Evolutionary conservation across 2,329 filamentous ascomycete species (phyloP).

Genomic region (Aulographum hederae): DNA sequence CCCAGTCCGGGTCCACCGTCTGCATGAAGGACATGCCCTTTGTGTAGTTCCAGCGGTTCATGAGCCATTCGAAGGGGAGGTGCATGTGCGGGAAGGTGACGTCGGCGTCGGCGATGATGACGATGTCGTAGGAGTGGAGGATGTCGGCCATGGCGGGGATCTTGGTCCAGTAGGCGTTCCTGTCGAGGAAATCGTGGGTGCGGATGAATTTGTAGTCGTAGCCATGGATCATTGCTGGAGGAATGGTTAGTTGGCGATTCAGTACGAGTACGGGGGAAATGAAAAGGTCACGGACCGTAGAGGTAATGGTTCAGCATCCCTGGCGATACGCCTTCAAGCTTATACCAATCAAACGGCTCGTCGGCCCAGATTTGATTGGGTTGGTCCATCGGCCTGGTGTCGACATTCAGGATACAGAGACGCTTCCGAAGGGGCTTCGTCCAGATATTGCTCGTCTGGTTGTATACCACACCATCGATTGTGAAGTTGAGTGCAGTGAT

Average conservation of each 20-base stretch:
- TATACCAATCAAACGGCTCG: conserved; percentile 5
- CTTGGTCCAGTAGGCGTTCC: conserved; percentile 25
- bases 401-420: conserved; percentile 15
- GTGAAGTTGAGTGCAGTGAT: background rate
- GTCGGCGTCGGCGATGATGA: conserved; percentile 28
- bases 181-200: conserved; percentile 15
- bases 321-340: conserved; percentile 17
- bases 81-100: conserved; percentile 22
- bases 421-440: conserved; percentile 9
- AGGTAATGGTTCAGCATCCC: conserved; percentile 21
- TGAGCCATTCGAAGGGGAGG: conserved; percentile 29
- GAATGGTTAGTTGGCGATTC: background rate
- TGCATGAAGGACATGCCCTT: conserved; percentile 13
- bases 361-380: conserved; percentile 7
- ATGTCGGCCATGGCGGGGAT: conserved; percentile 21
- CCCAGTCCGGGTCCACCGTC: background rate
- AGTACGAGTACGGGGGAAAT: conserved; percentile 5
- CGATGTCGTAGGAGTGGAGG: conserved; percentile 21
- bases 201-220: conserved; percentile 28
- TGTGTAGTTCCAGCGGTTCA: conserved; percentile 27
- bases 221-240: conserved; percentile 21
- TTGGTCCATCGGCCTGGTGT: conserved; percentile 9
- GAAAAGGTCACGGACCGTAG: conserved; percentile 16
- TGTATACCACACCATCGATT: background rate
- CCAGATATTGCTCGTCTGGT: conserved; percentile 7